phyloP scores from a whole-genome alignment of 108 stramenopile genomes.

The Cyclostephanos tholiformis region DNA sequence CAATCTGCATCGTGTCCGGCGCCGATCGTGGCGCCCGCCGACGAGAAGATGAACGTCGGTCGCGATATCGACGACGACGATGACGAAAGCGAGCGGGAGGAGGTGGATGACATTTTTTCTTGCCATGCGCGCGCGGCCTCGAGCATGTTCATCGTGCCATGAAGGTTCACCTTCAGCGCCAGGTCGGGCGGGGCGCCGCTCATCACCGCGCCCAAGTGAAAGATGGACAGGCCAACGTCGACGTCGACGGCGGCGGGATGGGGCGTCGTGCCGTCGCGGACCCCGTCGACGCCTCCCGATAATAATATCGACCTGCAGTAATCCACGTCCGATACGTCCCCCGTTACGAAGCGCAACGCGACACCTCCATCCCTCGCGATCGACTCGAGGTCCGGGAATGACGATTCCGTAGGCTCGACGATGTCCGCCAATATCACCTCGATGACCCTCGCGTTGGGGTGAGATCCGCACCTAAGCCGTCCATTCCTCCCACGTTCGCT shows the following conservation, averaged over 20 bases:
- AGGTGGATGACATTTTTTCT: conserved; percentile 4
- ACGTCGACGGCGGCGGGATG: too few relatives aligned
- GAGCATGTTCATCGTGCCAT: conserved; percentile 58
- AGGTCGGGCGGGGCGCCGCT: conserved; percentile 61
- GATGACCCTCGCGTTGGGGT: conserved; percentile 19
- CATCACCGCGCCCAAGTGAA: conserved; percentile 68
- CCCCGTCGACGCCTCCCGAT: not conserved
- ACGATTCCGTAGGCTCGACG: conserved; percentile 24
- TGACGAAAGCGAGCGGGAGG: not conserved
- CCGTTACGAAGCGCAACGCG: conserved; percentile 14
- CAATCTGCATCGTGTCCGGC: conserved; percentile 54
- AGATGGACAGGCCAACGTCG: conserved; percentile 44
- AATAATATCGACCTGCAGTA: conserved; percentile 52
- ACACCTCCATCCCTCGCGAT: conserved; percentile 17
- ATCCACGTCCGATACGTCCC: conserved; percentile 45
- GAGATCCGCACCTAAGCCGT: conserved; percentile 34
- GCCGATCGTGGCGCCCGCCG: conserved; percentile 60
- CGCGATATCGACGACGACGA: conserved; percentile 7
- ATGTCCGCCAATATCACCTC: conserved; percentile 51
- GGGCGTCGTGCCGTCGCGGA: not conserved
- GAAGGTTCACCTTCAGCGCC: conserved; percentile 50
- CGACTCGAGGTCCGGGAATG: conserved; percentile 21
- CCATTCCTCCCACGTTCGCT: not conserved
- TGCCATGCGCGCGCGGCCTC: conserved; percentile 55
- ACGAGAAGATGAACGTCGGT: conserved; percentile 57